A percentile compares a stretch with the other conserved stretches of the same genome.
Evolutionary conservation across 139 green algal genomes (phyloP).

Genomic region (Chlorella sp.): DNA sequence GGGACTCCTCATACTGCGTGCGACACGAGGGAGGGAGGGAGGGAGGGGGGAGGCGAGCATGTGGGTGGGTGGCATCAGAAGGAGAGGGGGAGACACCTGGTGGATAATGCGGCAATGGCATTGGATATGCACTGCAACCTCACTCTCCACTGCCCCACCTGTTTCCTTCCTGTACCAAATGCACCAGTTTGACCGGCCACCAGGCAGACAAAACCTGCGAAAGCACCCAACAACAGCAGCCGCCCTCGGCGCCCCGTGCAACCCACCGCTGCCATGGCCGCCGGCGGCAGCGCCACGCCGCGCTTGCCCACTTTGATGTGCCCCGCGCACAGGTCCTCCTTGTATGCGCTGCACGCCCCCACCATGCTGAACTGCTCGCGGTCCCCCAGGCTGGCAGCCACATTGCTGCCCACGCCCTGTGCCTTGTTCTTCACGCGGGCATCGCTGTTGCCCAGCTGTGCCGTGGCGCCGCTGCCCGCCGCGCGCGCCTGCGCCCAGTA

Average conservation of each 20-base stretch:
- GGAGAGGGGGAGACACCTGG: no score
- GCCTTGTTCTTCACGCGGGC: slow-evolving; percentile 8
- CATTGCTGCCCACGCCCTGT: neutral
- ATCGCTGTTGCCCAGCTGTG: neutral
- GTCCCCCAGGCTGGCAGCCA: slow-evolving; percentile 7
- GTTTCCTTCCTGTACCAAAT: no score
- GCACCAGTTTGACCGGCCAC: no score
- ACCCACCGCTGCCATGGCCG: slow-evolving; percentile 29
- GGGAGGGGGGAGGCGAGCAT: no score
- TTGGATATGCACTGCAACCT: no score
- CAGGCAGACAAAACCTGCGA: no score
- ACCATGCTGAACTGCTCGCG: neutral
- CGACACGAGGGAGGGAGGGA: no score
- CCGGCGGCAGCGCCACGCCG: slow-evolving; percentile 4
- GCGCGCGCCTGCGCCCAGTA: slow-evolving; percentile 2
- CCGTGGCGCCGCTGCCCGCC: neutral
- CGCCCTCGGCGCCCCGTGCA: no score
- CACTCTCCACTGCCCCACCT: no score
- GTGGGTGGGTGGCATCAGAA: no score
- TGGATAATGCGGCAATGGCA: no score
- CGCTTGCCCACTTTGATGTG: slow-evolving; percentile 31
- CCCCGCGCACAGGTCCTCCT: slow-evolving; percentile 5
- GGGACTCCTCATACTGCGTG: slow-evolving; percentile 35
- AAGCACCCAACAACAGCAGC: neutral
- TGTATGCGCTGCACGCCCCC: neutral